Conservation (phyloP, 139 green algal species). For the Chlorella vulgaris region DNA sequence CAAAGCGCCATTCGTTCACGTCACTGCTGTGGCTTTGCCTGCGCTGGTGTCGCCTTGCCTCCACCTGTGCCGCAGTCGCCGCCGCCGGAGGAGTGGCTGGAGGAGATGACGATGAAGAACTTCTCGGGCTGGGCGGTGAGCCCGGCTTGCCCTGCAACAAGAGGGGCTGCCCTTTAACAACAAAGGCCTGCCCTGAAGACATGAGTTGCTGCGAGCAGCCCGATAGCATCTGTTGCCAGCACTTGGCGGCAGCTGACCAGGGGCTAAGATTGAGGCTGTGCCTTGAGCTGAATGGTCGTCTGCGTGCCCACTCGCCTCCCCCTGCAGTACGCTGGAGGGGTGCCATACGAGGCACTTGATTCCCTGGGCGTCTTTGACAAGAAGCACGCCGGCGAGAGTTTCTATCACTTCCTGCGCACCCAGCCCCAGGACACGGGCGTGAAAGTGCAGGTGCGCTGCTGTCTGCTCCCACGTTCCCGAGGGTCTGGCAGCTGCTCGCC, state of each 20-base stretch:
- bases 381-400: neutral
- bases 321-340: slow-evolving; percentile 3
- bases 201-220: neutral
- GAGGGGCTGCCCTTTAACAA: neutral
- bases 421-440: neutral
- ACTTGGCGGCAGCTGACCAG: too few relatives aligned
- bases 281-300: too few relatives aligned
- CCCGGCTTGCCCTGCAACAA: neutral
- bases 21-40: too few relatives aligned
- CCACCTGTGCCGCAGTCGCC: neutral
- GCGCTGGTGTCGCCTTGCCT: neutral
- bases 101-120: slow-evolving; percentile 10
- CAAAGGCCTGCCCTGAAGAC: neutral
- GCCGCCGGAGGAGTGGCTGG: slow-evolving; percentile 13
- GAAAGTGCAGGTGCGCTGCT: slow-evolving; percentile 19
- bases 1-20: too few relatives aligned
- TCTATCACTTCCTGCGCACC: slow-evolving; percentile 21
- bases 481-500: too few relatives aligned
- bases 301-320: too few relatives aligned
- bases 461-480: too few relatives aligned
- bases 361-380: neutral
- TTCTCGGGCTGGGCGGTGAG: slow-evolving; percentile 15
- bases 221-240: too few relatives aligned
- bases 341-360: slow-evolving; percentile 6
- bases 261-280: too few relatives aligned